These are phyloP conservation scores for Macrophomina pseudophaseolina DNA, from an alignment of 2,329 filamentous ascomycete species.

Conservation along the genomic window DNA sequence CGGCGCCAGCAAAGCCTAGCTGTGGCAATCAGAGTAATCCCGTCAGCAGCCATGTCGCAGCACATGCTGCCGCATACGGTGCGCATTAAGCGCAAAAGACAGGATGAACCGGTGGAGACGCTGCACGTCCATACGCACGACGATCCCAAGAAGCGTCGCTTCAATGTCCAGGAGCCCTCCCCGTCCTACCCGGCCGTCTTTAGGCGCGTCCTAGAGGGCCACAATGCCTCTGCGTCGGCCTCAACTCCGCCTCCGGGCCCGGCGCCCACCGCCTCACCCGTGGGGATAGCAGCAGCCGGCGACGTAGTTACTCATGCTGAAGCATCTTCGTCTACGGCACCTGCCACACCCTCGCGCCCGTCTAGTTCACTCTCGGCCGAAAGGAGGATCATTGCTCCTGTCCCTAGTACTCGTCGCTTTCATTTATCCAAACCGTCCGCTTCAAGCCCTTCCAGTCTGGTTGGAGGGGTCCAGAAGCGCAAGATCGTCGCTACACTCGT, in stretches of 20 bases:
- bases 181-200: conserved; percentile 30
- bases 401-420: conserved; percentile 15
- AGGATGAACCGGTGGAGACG: conserved; percentile 62
- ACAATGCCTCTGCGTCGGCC: conserved; percentile 8
- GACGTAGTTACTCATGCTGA: background rate
- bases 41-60: conserved; percentile 23
- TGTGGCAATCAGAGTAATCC: background rate
- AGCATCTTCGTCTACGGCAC: background rate
- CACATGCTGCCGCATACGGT: conserved; percentile 26
- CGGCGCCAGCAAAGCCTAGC: background rate
- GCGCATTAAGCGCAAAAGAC: conserved; percentile 59
- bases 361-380: background rate
- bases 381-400: conserved; percentile 10
- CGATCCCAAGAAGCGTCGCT: conserved; percentile 24
- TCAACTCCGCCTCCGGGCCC: background rate
- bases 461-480: conserved; percentile 14
- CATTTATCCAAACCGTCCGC: conserved; percentile 18
- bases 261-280: background rate
- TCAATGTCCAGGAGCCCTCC: conserved; percentile 24
- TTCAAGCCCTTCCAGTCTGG: background rate
- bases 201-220: conserved; percentile 28
- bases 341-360: background rate
- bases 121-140: conserved; percentile 46
- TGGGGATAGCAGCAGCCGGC: background rate
- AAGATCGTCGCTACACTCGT: conserved; percentile 26